These are phyloP conservation scores for Mollisia scopiformis DNA, from an alignment of 2,329 filamentous ascomycete genomes.

Conservation along the genomic window DNA sequence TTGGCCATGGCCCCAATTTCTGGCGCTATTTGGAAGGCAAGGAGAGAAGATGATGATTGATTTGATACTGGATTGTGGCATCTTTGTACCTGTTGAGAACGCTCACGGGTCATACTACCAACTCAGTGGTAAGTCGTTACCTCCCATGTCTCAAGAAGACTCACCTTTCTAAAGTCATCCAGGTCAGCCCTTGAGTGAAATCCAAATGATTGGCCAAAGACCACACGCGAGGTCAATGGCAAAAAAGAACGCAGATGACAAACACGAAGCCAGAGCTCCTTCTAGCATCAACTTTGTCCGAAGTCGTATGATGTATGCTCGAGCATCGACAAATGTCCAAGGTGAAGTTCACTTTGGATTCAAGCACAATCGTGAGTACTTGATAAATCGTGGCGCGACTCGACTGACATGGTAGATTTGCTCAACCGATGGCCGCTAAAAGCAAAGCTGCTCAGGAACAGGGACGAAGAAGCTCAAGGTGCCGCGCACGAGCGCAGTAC, in stretches of 20 bases:
- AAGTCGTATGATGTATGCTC: constrained; percentile 84
- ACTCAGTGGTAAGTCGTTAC: constrained; percentile 65
- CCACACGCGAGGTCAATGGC: background rate
- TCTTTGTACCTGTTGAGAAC: constrained; percentile 68
- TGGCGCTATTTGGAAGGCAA: constrained; percentile 72
- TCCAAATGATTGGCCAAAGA: constrained; percentile 23
- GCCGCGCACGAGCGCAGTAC: constrained; percentile 54
- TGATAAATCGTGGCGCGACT: constrained; percentile 7
- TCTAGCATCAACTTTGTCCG: constrained; percentile 72
- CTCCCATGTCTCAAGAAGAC: background rate
- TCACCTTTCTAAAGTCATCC: constrained; percentile 10
- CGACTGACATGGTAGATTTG: constrained; percentile 61
- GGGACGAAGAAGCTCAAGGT: too few species aligned
- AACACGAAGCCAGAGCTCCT: constrained; percentile 45
- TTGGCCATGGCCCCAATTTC: constrained; percentile 74
- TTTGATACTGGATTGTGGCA: constrained; percentile 74
- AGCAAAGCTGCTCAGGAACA: background rate
- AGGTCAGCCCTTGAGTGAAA: constrained; percentile 35
- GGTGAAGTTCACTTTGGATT: constrained; percentile 74
- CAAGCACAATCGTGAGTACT: constrained; percentile 73
- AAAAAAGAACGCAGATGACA: background rate
- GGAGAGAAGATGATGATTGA: constrained; percentile 79
- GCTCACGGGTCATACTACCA: constrained; percentile 73
- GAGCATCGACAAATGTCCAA: constrained; percentile 69
- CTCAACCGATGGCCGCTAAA: constrained; percentile 67